A percentile compares a stretch with the other conserved stretches of the same genome.
Evolutionary conservation across 192 early-diverging fungal species (phyloP).

Genomic region (Funneliformis mosseae): DNA sequence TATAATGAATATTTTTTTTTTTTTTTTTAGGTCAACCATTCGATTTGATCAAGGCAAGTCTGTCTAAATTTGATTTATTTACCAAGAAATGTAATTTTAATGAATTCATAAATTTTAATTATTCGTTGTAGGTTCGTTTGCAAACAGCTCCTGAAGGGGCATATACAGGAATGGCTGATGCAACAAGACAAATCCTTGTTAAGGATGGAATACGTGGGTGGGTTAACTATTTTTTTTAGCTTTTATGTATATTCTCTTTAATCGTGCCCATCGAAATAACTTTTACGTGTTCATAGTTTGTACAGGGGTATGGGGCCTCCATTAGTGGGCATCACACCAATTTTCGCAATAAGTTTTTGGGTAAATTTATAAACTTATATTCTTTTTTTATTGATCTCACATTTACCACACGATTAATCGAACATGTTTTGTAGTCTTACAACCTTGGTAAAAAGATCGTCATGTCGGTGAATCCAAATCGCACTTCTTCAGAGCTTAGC

Average conservation of each 20-base stretch:
- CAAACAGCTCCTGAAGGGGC: slow-evolving; percentile 80
- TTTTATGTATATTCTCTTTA: neutral
- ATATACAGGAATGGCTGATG: slow-evolving; percentile 89
- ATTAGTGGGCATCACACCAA: slow-evolving; percentile 91
- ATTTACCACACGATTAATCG: neutral
- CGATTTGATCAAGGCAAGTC: slow-evolving; percentile 78
- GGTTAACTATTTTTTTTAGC: neutral
- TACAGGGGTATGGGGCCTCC: slow-evolving; percentile 97
- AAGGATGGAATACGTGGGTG: slow-evolving; percentile 84
- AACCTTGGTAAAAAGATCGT: slow-evolving; percentile 80
- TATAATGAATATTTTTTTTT: slow-evolving; percentile 17
- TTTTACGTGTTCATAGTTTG: slow-evolving; percentile 43
- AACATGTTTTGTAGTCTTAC: slow-evolving; percentile 48
- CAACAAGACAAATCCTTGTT: slow-evolving; percentile 87
- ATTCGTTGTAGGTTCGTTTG: slow-evolving; percentile 69
- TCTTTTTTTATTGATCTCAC: neutral
- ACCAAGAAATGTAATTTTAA: neutral
- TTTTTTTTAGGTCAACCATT: slow-evolving; percentile 70
- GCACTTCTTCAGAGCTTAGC: slow-evolving; percentile 59
- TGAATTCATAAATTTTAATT: neutral
- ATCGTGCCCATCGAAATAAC: neutral
- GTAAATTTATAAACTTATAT: slow-evolving; percentile 42
- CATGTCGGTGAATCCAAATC: slow-evolving; percentile 56
- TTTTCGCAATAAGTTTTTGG: slow-evolving; percentile 96
- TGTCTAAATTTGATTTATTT: neutral